Base-by-base conservation (phyloP, 1,139 yeast species). In the Yamadazyma mexicana region DNA sequence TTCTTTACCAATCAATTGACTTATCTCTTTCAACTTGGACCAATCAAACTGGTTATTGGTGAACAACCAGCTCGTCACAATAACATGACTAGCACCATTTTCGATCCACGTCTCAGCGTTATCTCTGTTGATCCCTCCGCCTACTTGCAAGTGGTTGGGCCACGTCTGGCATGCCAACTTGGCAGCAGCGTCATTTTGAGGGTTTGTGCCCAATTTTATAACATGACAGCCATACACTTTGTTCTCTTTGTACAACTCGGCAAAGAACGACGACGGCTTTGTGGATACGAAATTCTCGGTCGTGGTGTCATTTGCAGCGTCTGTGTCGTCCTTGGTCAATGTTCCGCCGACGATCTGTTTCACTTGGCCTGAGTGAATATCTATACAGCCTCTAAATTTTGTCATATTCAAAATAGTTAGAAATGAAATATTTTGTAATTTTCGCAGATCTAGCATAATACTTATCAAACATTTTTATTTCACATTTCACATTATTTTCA, bases 331-430 rank as follows among this genome's bases (percentile, higher is more conserved):
- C 10, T 73, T 71, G 0, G 73, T 69, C 17, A 94, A 70, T 0
- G 97, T 86, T 0, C 96, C 96, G 3, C 98, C 98, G 0, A 94
- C 98, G 38, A 92, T 92, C 61, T 92, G 98, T 58, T 92, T 94
- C 47, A 92, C 98, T 50, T 87, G 84, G 2, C 98, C 98, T 4
- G 85, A 77, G 59, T 92, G 98, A 46, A 92, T 82, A 60, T 92
- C 98, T 31, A 92, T 92, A 55, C 98, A 92, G 1, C 98, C 98
- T 56, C 92, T 79, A 64, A 87, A 94, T 43, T 75, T 74, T 1
- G 98, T 91, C 97, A 91, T 91, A 11, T 9, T 15, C 5, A 24
- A 11, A 24, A 24, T n/a, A n/a, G n/a, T n/a, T n/a, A n/a, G 12
- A 24, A n/a, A 14, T 28, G 31, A 14, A 28, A 28, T 12, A 28